Evolutionary conservation across 176 grass and related monocot genomes (phyloP), one percentile per base, ranked within the genome.

Genomic region (Puya raimondii): DNA sequence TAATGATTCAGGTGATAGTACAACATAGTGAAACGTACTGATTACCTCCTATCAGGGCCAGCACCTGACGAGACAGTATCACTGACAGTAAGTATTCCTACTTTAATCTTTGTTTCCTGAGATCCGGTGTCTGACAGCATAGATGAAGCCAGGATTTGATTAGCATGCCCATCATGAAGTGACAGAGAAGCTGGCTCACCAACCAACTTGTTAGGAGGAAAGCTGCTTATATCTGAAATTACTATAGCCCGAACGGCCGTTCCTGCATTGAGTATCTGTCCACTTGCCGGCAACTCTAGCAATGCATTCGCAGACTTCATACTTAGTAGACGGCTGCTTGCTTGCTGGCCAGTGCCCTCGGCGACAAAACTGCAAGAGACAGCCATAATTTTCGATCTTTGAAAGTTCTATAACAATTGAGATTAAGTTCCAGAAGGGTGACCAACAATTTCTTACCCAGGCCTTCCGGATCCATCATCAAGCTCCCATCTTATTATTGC

Each of bases 261-360:
- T 47, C 89, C 89, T 80, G 84, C 74, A 84, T 78, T 56, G 21
- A 99, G 74, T 56, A 78, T 86, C 54, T 91, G 52, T 67, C 66
- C 80, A n/a, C 85, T 80, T 51, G 80, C 69, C 63, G 74, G 74
- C 22, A 99, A 61, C 78, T 90, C 85, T 64, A 99, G 80, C 75
- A 99, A 84, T 63, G 82, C 86, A 88, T 93, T 92, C 65, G 94
- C 89, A 47, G 94, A 97, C 64, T 97, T 97, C 94, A 97, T 90
- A 87, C 89, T 88, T 50, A 92, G 78, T 56, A 97, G 84, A 13
- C 89, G 94, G 68, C 94, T 90, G 51, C 94, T 97, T 66, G 80
- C 69, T 81, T 97, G 86, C 49, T 81, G 87, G 51, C 94, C 89
- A 50, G 94, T 97, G 82, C 94, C 93, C 75, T 92, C 84, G 69